Evolutionary conservation across 257 asterid genomes (phyloP), one percentile per base, ranked within the genome.

Genomic region (Fraxinus americana): DNA sequence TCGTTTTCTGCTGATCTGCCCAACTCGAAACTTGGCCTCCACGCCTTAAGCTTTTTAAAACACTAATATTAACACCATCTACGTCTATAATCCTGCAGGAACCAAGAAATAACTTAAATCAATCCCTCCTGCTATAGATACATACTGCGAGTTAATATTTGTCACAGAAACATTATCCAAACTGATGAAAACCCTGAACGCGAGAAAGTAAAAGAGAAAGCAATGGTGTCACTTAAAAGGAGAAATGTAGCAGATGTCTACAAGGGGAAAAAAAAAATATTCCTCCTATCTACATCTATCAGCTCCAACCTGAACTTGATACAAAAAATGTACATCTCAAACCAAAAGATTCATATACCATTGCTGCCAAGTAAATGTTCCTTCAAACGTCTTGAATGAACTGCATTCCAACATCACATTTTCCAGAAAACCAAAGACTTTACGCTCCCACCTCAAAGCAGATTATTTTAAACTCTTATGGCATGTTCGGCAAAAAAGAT

Each of bases 271-370:
- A 25, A 7, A 23, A 27, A 23, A 10, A 23, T 3, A 10, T 3
- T 27, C 14, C 35, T 9, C 17, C 69, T 11, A 63, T 23, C 69
- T 27, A 16, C 27, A 23, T 63, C 69, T 63, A 23, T 23, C 35
- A 63, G 16, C 69, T 63, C 69, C 69, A 63, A 63, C 69, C 13
- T 63, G 30, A 61, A 54, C 67, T 9, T 9, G 1, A 19, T 9
- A 25, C 7, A 11, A 63, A 63, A 59, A 25, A 23, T 63, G 34
- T 63, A 63, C 69, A 25, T 63, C 69, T 25, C 7, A 12, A 63
- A 9, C 35, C 69, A 63, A 63, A 59, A 25, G 23, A 61, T 23
- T 61, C 68, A 61, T n/a, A 61, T n/a, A 61, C 67, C 67, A 61
- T n/a, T 23, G 67, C 30, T 1, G 0, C 23, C 67, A 21, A 61